Conservation (phyloP, 2,329 filamentous ascomycete species). For the Penicillium palitans region DNA sequence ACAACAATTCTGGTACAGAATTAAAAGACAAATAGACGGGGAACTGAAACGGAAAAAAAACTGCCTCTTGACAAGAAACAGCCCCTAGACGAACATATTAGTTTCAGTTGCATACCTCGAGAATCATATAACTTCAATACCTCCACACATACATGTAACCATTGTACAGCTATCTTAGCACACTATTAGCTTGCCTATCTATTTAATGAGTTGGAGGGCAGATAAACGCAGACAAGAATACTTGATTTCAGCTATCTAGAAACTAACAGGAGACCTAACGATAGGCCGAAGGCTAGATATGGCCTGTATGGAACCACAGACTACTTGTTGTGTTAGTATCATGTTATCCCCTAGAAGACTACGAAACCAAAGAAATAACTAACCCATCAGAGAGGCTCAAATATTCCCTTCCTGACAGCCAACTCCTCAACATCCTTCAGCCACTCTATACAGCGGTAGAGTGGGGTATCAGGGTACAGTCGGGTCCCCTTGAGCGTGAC, state of each 20-base stretch:
- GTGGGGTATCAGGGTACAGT: constrained; percentile 15
- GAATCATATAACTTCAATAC: neutral
- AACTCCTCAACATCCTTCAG: constrained; percentile 18
- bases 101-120: neutral
- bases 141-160: neutral
- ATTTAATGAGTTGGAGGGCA: no score
- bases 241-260: neutral
- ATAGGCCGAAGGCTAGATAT: neutral
- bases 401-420: constrained; percentile 20
- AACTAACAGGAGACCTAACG: neutral
- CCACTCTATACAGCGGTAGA: constrained; percentile 20
- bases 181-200: neutral
- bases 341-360: no score
- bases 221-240: neutral
- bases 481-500: constrained; percentile 10
- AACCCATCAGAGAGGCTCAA: constrained; percentile 8
- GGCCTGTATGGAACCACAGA: neutral
- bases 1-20: neutral
- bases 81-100: neutral
- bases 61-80: neutral
- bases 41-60: neutral
- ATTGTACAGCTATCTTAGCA: neutral
- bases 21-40: neutral
- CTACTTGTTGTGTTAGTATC: neutral
- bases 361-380: neutral